Evolutionary conservation across 208 protist species (phyloP), one percentile per base, ranked within the genome.

Genomic region (Blechomonas ayalai): DNA sequence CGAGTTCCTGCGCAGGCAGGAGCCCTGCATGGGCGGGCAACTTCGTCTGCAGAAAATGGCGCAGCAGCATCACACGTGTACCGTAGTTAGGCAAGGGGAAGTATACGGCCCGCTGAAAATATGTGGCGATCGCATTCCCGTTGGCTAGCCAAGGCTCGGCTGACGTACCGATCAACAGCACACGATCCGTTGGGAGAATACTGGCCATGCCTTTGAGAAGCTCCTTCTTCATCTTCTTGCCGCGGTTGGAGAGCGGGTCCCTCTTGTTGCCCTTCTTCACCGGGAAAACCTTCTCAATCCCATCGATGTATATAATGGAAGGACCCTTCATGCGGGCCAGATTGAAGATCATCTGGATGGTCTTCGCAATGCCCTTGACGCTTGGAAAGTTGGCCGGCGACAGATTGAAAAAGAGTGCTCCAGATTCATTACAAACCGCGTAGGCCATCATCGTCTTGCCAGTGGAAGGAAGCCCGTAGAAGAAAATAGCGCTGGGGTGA

Each of bases 261-360:
- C 76, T 34, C 45, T 22, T 37, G 3, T 39, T 40, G 24, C 51
- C 65, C 26, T 73, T 74, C 48, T 81, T 84, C 15, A 58, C 74
- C 0, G 63, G 52, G 35, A 95, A 95, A 8, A 97, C 68, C 31
- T 80, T 77, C 43, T 97, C 92, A 32, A 92, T 60, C 41, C 84
- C 64, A 51, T 96, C 92, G 22, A 97, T 86, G 73, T 95, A 95
- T 46, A 97, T 95, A 10, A 97, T 69, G 31, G 90, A 91, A 4
- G 95, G 95, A 9, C 68, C 80, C 40, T 63, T 72, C 45, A 90
- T 74, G 28, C 80, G 81, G 1, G 95, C 95, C 1, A 96, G 48
- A 59, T 95, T 81, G 66, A 97, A 96, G 36, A 92, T 74, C 18
- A 85, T 63, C 49, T 88, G 76, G 50, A 97, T 75, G 44, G 89